Percentiles rank a stretch among this genome's conserved stretches.
These are phyloP conservation scores for Fraxinus greggii DNA, from an alignment of 305 asterid species.

Conservation along the genomic window DNA sequence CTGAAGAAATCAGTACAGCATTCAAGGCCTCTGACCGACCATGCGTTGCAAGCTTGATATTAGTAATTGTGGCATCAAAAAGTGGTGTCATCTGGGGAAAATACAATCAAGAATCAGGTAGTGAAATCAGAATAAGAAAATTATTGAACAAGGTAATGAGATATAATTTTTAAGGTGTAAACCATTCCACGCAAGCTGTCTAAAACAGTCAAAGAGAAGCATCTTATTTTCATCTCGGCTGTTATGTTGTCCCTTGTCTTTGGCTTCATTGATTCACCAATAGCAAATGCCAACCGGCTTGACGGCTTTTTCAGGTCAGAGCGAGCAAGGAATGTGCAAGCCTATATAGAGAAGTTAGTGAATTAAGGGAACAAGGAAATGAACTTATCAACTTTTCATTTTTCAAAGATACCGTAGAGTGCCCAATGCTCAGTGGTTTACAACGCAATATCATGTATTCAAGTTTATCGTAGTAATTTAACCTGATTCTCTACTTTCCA, in stretches of 20 bases:
- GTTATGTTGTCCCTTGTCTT: slow-evolving; percentile 88
- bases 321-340: slow-evolving; percentile 97
- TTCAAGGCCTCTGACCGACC: slow-evolving; percentile 86
- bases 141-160: slow-evolving; percentile 18
- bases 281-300: slow-evolving; percentile 73
- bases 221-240: slow-evolving; percentile 95
- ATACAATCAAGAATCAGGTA: slow-evolving; percentile 29
- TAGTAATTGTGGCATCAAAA: slow-evolving; percentile 91
- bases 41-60: slow-evolving; percentile 95
- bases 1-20: slow-evolving; percentile 83
- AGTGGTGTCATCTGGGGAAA: slow-evolving; percentile 87
- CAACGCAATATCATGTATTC: slow-evolving; percentile 20
- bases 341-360: slow-evolving; percentile 49
- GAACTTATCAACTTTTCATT: neutral
- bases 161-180: slow-evolving; percentile 29
- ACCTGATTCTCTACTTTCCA: slow-evolving; percentile 99
- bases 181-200: slow-evolving; percentile 99
- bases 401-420: slow-evolving; percentile 6
- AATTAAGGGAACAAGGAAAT: slow-evolving; percentile 21
- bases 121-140: slow-evolving; percentile 19
- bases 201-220: slow-evolving; percentile 78
- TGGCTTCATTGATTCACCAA: slow-evolving; percentile 88
- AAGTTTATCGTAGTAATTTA: slow-evolving; percentile 12
- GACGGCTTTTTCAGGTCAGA: slow-evolving; percentile 91
- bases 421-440: slow-evolving; percentile 19